Evolutionary conservation across 1,284 basidiomycete genomes (phyloP).

Genomic region (Ganoderma lingzhi): DNA sequence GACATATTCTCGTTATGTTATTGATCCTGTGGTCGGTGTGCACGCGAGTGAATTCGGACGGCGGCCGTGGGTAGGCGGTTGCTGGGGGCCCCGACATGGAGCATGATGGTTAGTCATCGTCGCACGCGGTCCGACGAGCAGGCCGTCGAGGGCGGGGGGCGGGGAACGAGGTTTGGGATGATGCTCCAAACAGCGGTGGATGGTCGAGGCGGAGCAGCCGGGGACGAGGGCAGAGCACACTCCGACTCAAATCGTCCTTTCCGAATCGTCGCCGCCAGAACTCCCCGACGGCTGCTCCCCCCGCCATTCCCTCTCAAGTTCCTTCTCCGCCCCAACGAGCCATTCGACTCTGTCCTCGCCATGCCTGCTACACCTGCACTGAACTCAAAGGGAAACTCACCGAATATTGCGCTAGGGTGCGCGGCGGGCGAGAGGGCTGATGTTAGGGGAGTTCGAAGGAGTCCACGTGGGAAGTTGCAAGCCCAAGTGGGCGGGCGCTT

Average conservation of each 20-base stretch:
- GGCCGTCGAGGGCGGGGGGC: constrained; percentile 15
- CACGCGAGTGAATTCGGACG: constrained; percentile 11
- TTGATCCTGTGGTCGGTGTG: constrained; percentile 5
- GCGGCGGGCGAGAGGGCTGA: constrained; percentile 35
- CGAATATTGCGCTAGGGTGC: constrained; percentile 23
- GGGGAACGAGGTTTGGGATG: not conserved
- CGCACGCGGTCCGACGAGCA: constrained; percentile 7
- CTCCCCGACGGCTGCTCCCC: constrained; percentile 33
- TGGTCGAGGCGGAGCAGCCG: constrained; percentile 38
- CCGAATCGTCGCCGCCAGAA: constrained; percentile 51
- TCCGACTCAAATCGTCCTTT: constrained; percentile 48
- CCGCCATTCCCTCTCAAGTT: constrained; percentile 24
- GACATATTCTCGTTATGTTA: constrained; percentile 30
- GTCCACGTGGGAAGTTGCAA: constrained; percentile 35
- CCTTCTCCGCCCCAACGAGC: constrained; percentile 21
- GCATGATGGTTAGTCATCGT: constrained; percentile 26
- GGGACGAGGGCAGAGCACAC: constrained; percentile 38
- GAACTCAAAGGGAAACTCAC: constrained; percentile 20
- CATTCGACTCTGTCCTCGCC: constrained; percentile 5
- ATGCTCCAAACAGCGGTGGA: constrained; percentile 10
- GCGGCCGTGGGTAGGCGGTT: constrained; percentile 16
- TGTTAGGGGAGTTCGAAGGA: constrained; percentile 37
- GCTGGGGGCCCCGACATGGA: constrained; percentile 22
- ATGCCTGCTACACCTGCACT: constrained; percentile 5
- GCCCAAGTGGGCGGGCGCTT: constrained; percentile 25